These are phyloP conservation scores for Solidago caesia DNA, from an alignment of 129 eudicot species.

Conservation along the genomic window DNA sequence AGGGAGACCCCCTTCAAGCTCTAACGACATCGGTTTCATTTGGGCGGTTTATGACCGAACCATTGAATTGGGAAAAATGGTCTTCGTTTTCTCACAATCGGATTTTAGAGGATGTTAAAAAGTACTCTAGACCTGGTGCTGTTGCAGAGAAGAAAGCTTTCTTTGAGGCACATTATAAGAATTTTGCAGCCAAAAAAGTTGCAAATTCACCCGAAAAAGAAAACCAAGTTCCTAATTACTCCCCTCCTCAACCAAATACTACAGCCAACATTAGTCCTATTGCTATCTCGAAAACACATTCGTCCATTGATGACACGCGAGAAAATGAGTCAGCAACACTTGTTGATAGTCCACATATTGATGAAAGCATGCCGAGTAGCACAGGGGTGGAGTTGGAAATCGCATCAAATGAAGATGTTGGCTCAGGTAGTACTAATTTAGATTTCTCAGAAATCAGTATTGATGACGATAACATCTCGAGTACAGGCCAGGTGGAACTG, in stretches of 20 bases:
- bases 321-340: slow-evolving; percentile 16
- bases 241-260: slow-evolving; percentile 19
- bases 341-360: neutral
- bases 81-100: slow-evolving; percentile 82
- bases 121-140: slow-evolving; percentile 70
- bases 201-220: slow-evolving; percentile 46
- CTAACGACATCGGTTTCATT: slow-evolving; percentile 71
- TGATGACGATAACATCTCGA: slow-evolving; percentile 20
- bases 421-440: slow-evolving; percentile 23
- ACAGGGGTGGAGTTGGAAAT: slow-evolving; percentile 12
- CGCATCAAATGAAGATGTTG: slow-evolving; percentile 12
- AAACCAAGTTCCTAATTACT: slow-evolving; percentile 35
- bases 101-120: slow-evolving; percentile 74
- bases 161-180: slow-evolving; percentile 84
- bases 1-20: slow-evolving; percentile 72
- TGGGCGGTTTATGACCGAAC: slow-evolving; percentile 79
- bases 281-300: slow-evolving; percentile 4
- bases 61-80: slow-evolving; percentile 87
- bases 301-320: slow-evolving; percentile 16
- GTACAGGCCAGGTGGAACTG: slow-evolving; percentile 9
- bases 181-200: slow-evolving; percentile 46
- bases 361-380: slow-evolving; percentile 6
- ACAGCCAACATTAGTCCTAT: slow-evolving; percentile 14
- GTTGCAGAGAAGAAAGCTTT: slow-evolving; percentile 93
- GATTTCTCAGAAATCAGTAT: slow-evolving; percentile 15